Evolutionary conservation across 495 filamentous ascomycete species (phyloP), one percentile per base, ranked within the genome.

Genomic region (Penicillium samsonianum): DNA sequence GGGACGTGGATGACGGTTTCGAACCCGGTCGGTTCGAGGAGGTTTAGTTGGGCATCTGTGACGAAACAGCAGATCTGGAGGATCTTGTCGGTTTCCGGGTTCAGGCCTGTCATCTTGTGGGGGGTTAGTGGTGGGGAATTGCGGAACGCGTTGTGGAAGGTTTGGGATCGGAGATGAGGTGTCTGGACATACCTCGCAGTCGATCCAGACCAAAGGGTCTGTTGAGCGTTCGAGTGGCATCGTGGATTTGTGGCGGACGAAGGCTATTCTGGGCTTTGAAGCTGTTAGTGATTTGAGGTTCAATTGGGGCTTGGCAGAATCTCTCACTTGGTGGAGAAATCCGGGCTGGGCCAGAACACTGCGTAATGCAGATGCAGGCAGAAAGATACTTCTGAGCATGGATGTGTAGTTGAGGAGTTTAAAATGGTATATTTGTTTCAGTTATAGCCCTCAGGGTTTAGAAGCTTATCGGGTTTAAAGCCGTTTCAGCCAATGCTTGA

Each of bases 41-140:
- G 65, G 38, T 90, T 79, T 22, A 98, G 82, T 37, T 92, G 73
- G 42, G 81, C 78, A 63, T 93, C 85, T 8, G 95, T 98, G 67
- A 98, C 83, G 74, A 95, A 89, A 76, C 94, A 98, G 72, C 88
- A 94, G 30, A 98, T 88, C 67, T 95, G 90, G 61, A 98, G 84
- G 65, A 98, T 96, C 16, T 84, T 82, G 64, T 98, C 95, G 19
- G 71, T 82, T 28, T 87, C 82, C 2, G 84, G 76, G 69, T 96
- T 79, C 4, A 98, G 84, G 4, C 94, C 94, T 3, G 95, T 97
- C 94, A 98, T 98, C 92, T 96, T 96, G 60, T 48, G 20, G 22
- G 25, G 51, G 26, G 53, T 63, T 11, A 53, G 62, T 19, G 40
- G 40, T 50, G 37, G 26, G 59, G 40, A 49, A 38, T 30, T 17